Evolutionary conservation across 805 yeast species (phyloP).

Genomic region (Pichia exigua): DNA sequence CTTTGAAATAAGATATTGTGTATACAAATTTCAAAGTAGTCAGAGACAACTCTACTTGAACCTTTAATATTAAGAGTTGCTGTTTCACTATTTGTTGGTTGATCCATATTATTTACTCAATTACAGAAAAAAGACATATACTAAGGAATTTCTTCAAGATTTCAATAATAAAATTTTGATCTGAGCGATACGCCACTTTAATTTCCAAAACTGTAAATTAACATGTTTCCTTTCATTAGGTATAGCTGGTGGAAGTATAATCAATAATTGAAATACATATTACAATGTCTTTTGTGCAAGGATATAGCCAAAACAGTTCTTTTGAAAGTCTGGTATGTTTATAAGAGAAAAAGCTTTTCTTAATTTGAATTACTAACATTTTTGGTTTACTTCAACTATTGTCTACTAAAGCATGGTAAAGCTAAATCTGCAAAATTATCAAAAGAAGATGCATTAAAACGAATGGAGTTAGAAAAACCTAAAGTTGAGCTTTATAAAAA

Average conservation of each 20-base stretch:
- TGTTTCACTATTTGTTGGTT: background rate
- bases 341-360: background rate
- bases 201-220: background rate
- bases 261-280: background rate
- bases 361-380: slow-evolving; percentile 4
- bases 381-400: background rate
- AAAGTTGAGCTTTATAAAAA: slow-evolving; percentile 50
- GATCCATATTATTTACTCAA: background rate
- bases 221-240: background rate
- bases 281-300: slow-evolving; percentile 14
- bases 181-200: background rate
- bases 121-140: background rate
- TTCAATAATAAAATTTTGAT: no score
- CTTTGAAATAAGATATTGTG: slow-evolving; percentile 80
- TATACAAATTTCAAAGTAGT: slow-evolving; percentile 76
- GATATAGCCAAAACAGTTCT: slow-evolving; percentile 11
- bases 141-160: no score
- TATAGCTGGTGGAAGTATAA: no score
- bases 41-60: slow-evolving; percentile 70
- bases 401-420: slow-evolving; percentile 52
- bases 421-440: slow-evolving; percentile 46
- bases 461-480: slow-evolving; percentile 48
- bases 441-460: slow-evolving; percentile 45
- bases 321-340: slow-evolving; percentile 12
- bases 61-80: slow-evolving; percentile 43